phyloP scores from a whole-genome alignment of 2,329 filamentous ascomycete species.

The Penicillium sclerotigenum region DNA sequence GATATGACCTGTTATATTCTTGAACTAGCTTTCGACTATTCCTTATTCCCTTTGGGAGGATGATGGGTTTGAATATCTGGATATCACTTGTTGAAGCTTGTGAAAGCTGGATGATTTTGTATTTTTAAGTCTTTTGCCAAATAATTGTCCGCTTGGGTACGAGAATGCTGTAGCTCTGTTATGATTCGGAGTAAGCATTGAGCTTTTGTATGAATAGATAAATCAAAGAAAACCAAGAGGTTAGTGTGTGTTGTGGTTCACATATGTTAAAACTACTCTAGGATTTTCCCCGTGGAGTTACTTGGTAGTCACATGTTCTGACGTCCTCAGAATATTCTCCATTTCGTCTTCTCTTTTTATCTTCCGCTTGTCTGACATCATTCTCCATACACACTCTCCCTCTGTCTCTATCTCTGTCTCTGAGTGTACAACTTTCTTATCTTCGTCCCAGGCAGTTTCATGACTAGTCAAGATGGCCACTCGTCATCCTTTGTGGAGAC shows the following conservation, averaged over 20 bases:
- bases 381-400: not conserved
- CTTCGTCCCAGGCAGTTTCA: slow-evolving; percentile 28
- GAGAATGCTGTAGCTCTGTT: not conserved
- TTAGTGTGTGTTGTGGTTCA: not conserved
- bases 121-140: not conserved
- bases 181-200: not conserved
- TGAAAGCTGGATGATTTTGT: not conserved
- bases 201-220: not conserved
- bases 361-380: not conserved
- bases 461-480: slow-evolving; percentile 52
- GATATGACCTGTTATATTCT: not conserved
- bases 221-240: not conserved
- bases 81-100: not conserved
- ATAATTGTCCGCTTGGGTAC: not conserved
- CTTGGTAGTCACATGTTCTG: not conserved
- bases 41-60: not conserved
- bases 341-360: not conserved
- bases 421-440: not conserved
- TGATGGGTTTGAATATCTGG: not conserved
- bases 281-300: not conserved
- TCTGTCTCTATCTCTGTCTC: not conserved
- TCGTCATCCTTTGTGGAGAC: slow-evolving; percentile 81
- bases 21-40: not conserved
- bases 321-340: not conserved
- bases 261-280: not conserved